Evolutionary conservation across 1,284 basidiomycete species (phyloP), one percentile per base, ranked within the genome.

Genomic region (Athelia psychrophila): DNA sequence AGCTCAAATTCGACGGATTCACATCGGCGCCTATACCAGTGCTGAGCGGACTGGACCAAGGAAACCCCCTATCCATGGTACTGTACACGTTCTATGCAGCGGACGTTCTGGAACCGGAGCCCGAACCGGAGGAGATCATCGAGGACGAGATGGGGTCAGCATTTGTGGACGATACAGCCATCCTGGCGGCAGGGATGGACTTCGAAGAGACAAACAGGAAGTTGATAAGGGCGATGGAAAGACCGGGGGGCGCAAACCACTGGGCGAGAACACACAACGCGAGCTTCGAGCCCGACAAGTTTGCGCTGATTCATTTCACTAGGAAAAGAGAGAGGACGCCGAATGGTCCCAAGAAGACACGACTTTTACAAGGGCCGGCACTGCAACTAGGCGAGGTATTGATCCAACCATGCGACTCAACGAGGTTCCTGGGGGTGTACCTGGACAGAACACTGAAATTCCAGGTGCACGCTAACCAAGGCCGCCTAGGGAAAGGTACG

Each of bases 61-160:
- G 69, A 3, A 67, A 65, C 56, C 66, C 68, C 4, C 55, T 64
- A 13, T 72, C 70, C 0, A 54, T 62, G 2, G 62, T 72, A 0
- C 48, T 63, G 0, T 73, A 64, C 52, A 53, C 62, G 0, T 65
- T 71, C 52, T 76, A 72, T 60, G 72, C 69, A 40, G 58, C 60
- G 1, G 53, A 53, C 16, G 58, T 71, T 12, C 53, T 72, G 2
- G 33, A 35, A 35, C 33, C 33, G 12, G 10, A 10, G n/a, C 33
- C 12, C n/a, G 33, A 35, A 12, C 33, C 33, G 12, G n/a, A n/a
- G n/a, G n/a, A n/a, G n/a, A 51, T 57, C 13, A 36, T 56, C 8
- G 50, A 52, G 3, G 54, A 56, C 1, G 63, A 66, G 18, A 8
- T 51, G 1, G 55, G 56, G 6, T 51, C 63, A 0, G 60, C 59